phyloP scores from a whole-genome alignment of 2,329 filamentous ascomycete genomes.

The Ascochyta clinopodiicola region DNA sequence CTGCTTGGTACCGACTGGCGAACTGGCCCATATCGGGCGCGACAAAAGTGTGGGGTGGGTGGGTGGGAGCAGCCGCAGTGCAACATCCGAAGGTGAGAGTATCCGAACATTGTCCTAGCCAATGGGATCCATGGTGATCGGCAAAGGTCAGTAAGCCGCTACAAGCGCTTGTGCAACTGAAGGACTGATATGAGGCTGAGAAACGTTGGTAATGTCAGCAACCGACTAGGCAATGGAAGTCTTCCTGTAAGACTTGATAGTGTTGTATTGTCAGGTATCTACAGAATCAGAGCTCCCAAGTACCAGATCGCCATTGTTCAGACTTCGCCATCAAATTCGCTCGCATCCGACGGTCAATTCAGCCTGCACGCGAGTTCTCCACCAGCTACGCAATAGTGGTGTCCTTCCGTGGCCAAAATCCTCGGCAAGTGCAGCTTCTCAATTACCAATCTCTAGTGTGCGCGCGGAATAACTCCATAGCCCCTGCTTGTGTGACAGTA shows the following conservation, averaged over 20 bases:
- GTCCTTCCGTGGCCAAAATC: slow-evolving; percentile 3
- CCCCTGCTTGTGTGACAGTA: slow-evolving; percentile 6
- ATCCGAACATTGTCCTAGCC: slow-evolving; percentile 1
- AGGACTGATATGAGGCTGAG: not conserved
- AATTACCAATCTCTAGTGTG: slow-evolving; percentile 8
- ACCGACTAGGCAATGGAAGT: not conserved
- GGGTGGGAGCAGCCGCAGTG: slow-evolving; percentile 1
- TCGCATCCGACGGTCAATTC: slow-evolving; percentile 6
- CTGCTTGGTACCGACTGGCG: slow-evolving; percentile 2
- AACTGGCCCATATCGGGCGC: slow-evolving; percentile 3
- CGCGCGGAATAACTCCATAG: slow-evolving; percentile 7
- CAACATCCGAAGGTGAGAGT: slow-evolving; percentile 2
- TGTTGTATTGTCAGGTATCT: too few relatives aligned
- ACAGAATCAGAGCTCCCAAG: not conserved
- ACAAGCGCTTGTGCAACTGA: not conserved
- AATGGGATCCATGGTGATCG: not conserved
- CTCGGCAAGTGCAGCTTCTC: slow-evolving; percentile 4
- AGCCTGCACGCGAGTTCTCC: not conserved
- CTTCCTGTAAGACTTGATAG: too few relatives aligned
- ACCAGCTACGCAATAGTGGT: slow-evolving; percentile 1
- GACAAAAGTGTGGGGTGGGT: not conserved
- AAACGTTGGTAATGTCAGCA: not conserved
- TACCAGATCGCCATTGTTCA: not conserved
- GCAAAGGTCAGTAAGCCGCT: slow-evolving; percentile 2
- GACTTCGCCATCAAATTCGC: not conserved